Conservation (phyloP, 2,329 filamentous ascomycete species). For the Scedosporium apiospermum region DNA sequence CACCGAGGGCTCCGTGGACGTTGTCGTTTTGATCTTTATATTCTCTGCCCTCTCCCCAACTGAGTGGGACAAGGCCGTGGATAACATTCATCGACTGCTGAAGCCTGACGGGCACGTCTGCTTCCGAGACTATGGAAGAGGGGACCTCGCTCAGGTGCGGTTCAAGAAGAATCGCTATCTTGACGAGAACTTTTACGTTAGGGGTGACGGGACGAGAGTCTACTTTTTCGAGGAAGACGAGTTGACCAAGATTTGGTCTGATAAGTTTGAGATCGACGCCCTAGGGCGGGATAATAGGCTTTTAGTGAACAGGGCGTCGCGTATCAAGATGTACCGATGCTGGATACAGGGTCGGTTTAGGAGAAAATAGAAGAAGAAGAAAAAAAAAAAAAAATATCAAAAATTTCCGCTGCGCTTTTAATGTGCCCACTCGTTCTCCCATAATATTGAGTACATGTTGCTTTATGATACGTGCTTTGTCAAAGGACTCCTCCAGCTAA, state of each 20-base stretch:
- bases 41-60: constrained; percentile 81
- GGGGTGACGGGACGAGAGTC: constrained; percentile 89
- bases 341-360: constrained; percentile 83
- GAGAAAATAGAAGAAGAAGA: constrained; percentile 41
- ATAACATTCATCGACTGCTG: constrained; percentile 71
- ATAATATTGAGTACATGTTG: too few species aligned
- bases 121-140: constrained; percentile 93
- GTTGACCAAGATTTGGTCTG: constrained; percentile 67
- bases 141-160: constrained; percentile 89
- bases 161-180: constrained; percentile 94
- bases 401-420: background rate
- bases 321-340: constrained; percentile 97
- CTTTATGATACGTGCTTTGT: too few species aligned
- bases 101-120: constrained; percentile 90
- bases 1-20: constrained; percentile 70
- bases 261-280: constrained; percentile 60
- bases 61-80: constrained; percentile 76
- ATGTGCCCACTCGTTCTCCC: background rate
- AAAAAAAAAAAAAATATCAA: background rate
- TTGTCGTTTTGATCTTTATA: constrained; percentile 93
- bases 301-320: constrained; percentile 81
- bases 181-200: constrained; percentile 94
- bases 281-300: constrained; percentile 80
- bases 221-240: constrained; percentile 95
- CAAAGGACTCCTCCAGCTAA: too few species aligned